Base-by-base conservation (phyloP, 1,139 yeast genomes). In the Hansenula lynferdii region DNA sequence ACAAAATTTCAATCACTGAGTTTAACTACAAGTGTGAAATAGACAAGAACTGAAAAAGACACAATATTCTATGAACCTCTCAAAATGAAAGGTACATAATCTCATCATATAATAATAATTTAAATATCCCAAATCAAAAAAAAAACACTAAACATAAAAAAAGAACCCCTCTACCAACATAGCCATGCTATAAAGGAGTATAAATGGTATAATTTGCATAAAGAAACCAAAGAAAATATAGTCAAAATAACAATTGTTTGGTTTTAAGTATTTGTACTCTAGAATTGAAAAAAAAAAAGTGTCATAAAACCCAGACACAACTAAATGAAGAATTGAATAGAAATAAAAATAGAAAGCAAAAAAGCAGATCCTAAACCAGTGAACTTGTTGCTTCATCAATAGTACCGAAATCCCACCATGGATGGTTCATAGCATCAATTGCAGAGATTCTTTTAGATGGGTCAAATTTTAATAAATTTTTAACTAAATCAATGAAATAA, bases 371-470 rank as follows among this genome's bases (percentile, higher is more conserved):
- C n/a, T 17, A 10, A 27, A 27, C n/a, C 8, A 49, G 21, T 3
- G 45, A 42, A 17, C 48, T 46, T 4, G 82, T 77, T n/a, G 85
- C 92, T 51, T 83, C 90, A 61, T 83, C 94, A 51, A 79, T 76
- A 39, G 82, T 79, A 24, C 92, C 94, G 53, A 71, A 69, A 50
- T 76, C 74, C 58, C 85, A 84, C 90, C 92, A 84, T 40, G 80
- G 81, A 58, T 84, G 92, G 37, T 76, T 73, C 60, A 84, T 63
- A 1, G 90, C 89, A 40, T 81, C 85, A 41, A 69, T 65, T 2
- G 90, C 90, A 6, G 77, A 72, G 31, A 83, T 67, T 52, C 94
- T 64, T 43, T 74, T 70, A 1, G 69, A 60, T 5, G 92, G 90
- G 56, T 82, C 78, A 35, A 78, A 77, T 36, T 72, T 74, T 49